Base-by-base conservation (phyloP, 192 early-diverging fungal species). In the Podochytrium sp. region DNA sequence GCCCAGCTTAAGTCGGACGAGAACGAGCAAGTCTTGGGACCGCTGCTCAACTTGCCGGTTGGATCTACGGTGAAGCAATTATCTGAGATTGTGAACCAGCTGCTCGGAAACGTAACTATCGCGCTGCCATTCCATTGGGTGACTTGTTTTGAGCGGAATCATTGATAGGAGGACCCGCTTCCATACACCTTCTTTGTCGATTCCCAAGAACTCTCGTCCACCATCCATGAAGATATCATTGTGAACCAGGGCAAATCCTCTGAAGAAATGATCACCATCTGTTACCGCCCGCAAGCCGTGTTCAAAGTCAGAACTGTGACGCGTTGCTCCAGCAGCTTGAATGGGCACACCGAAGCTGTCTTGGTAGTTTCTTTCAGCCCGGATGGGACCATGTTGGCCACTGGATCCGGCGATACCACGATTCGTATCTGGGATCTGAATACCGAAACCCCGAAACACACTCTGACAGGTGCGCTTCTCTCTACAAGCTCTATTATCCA, bases 371-470 rank as follows among this genome's bases (percentile, higher is more conserved):
- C 86, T 25, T 99, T 99, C 75, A 92, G 90, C 71, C 97, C 97
- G 20, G 93, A 96, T 62, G 95, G 95, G 34, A 80, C 83, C 0
- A 90, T 92, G 81, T 81, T 99, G 69, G 97, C 97, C n/a, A 94
- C 94, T 30, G 97, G 95, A 56, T 96, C 95, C 30, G 92, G 74
- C 82, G 97, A 99, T 79, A 92, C 90, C 0, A 98, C 94, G 2
- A 93, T 99, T 32, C 86, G 96, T 33, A 89, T 99, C 49, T 99
- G 97, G 97, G 97, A 99, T 86, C 74, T 99, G 76, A 89, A 92
- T 61, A 99, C 96, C 0, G 94, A 96, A 73, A 99, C 97, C n/a
- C 96, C 96, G 39, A 84, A 91, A 49, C 83, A 85, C 52, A 96
- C 94, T 20, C 84, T 93, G 51, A 85, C 79, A 72, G 92, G 86